Conservation (phyloP, 495 filamentous ascomycete species). For the Neurospora sp. region DNA sequence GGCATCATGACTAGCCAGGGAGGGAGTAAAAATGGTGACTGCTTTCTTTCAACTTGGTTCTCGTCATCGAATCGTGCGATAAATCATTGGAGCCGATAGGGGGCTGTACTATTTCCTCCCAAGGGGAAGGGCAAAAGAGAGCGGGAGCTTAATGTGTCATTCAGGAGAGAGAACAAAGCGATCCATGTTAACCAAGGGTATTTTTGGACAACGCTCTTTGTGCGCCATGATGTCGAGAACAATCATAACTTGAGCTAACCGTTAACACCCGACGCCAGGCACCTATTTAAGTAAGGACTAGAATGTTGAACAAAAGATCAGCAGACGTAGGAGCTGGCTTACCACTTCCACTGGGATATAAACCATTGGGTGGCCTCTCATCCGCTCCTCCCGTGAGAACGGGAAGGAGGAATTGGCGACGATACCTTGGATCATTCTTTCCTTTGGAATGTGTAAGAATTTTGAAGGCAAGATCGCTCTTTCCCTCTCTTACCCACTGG, state of each 20-base stretch:
- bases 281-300: not conserved
- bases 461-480: not conserved
- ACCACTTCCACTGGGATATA: not conserved
- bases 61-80: not conserved
- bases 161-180: not conserved
- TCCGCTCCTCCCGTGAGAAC: not conserved
- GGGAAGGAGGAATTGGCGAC: not conserved
- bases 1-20: not conserved
- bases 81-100: not conserved
- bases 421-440: constrained; percentile 9
- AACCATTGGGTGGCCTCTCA: not conserved
- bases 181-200: not conserved
- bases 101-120: not conserved
- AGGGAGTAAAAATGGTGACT: not conserved
- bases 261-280: not conserved
- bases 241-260: not conserved
- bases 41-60: not conserved
- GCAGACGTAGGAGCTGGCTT: not conserved
- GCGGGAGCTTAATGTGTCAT: not conserved
- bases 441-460: not conserved
- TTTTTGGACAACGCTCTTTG: not conserved
- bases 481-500: not conserved
- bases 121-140: not conserved
- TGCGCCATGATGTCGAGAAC: not conserved
- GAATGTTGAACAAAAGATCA: not conserved